phyloP scores from a whole-genome alignment of 2,329 filamentous ascomycete genomes.

The Trichoderma endophyticum region DNA sequence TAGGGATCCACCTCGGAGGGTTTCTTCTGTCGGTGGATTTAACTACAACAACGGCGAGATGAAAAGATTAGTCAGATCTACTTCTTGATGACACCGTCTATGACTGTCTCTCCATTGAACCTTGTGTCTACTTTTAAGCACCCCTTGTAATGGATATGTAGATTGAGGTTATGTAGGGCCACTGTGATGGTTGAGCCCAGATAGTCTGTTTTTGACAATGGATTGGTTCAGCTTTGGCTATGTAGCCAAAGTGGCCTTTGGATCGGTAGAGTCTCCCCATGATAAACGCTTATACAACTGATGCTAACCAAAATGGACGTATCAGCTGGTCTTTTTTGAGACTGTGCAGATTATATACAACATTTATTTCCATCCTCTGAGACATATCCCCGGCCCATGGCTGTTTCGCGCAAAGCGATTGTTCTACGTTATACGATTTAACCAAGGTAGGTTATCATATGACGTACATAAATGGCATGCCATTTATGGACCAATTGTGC shows the following conservation, averaged over 20 bases:
- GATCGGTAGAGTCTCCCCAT: neutral
- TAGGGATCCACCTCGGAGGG: neutral
- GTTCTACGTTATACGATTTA: neutral
- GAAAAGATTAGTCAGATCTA: neutral
- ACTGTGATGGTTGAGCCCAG: neutral
- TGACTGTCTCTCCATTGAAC: neutral
- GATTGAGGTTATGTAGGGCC: neutral
- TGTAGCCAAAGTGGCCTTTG: neutral
- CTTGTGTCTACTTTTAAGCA: neutral
- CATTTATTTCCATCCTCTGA: neutral
- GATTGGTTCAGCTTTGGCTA: neutral
- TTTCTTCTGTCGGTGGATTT: neutral
- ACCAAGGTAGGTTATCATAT: neutral
- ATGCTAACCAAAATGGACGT: neutral
- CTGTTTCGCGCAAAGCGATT: neutral
- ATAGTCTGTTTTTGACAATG: neutral
- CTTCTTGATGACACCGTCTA: neutral
- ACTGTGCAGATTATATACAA: neutral
- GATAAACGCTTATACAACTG: neutral
- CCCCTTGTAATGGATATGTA: neutral
- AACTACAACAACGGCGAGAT: neutral
- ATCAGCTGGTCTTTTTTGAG: neutral
- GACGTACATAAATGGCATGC: neutral
- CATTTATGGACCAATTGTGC: neutral
- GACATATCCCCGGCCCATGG: neutral